Base-by-base conservation (phyloP, 139 green algal species). In the Closterium sp. region DNA sequence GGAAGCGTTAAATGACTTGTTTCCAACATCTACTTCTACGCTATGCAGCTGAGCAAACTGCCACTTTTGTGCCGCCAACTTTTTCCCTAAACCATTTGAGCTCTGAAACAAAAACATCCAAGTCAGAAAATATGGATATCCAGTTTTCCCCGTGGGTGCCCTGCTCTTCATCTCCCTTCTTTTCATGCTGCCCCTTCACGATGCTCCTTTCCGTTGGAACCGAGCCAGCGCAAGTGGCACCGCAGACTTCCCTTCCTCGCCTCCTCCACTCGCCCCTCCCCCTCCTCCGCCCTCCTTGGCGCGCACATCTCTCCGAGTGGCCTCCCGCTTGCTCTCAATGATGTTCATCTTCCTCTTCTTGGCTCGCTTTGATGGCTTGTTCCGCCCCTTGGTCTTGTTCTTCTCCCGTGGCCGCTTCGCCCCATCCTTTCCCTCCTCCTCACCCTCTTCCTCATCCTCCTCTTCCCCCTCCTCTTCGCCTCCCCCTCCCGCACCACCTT, bases 271-370 rank as follows among this genome's bases (percentile, higher is more conserved):
- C 29, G 28, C 17, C n/a, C 13, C 45, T 73, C 29, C 19, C 88
- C 29, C 28, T 24, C 28, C 45, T 10, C 28, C 30, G 5, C 21
- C 22, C 17, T 89, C 19, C 24, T 86, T 94, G 5, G 30, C 10
- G 4, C 45, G 31, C 31, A 73, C 27, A 19, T 92, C 30, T 22
- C 0, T 42, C 29, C 13, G 11, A 2, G 89, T 38, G 1, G 29
- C 4, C 87, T 89, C 6, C 32, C 70, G 1, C 28, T 95, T 94
- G 27, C 91, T 87, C 31, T 96, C 94, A 17, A 99, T 97, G 90
- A 99, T 96, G 94, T 99, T 99, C 86, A 92, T 91, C 95, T 99
- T 97, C 96, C 98, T 98, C 95, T 98, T 98, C 87, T 95, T 93
- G 89, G 97, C 95, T 79, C 96, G 95, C 93, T 96, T 95, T 28